Base-by-base conservation (phyloP, 352 stramenopile genomes). In the Phytophthora pseudosyringae region DNA sequence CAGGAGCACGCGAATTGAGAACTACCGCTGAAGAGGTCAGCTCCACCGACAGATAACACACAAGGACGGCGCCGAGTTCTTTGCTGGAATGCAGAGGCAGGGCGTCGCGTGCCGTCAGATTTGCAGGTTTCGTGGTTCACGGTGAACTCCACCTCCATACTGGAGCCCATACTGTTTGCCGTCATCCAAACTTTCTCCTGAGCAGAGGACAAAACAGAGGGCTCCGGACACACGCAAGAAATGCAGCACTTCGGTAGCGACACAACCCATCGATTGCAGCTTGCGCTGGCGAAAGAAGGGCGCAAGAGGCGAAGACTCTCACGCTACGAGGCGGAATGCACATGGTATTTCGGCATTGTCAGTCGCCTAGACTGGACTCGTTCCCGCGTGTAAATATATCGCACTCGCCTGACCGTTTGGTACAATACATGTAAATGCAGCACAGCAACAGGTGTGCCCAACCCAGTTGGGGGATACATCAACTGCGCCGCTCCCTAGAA, bases 191-290 rank as follows among this genome's bases (percentile, higher is more conserved):
- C 35, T 61, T 61, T 70, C 25, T 40, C 43, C 11, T 54, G 48
- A 60, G 36, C 56, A 44, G 48, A 43, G 57, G 63, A 67, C 63
- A 67, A 56, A 71, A 61, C 63, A 67, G 35, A 45, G 48, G 63
- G 35, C 40, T 1, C 31, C 25, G 11, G 26, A 52, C 55, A 43
- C 49, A 62, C 63, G 56, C 63, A 70, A 38, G 62, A 70, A 66
- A 59, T 66, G 55, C 45, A 53, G 33, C 48, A 53, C 38, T 64
- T 69, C 52, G 26, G 52, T 64, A 64, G 59, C 52, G 60, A 52
- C 45, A 47, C 9, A 38, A 53, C 36, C 51, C 2, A 64, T 39
- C 47, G 47, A 18, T 60, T 32, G 18, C 12, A 49, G 11, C 44
- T 33, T 45, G 33, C n/a, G 12, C n/a, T 48, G 58, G 31, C 39